Conservation (phyloP, 768 basidiomycete species). For the Cystoderma amianthinum region DNA sequence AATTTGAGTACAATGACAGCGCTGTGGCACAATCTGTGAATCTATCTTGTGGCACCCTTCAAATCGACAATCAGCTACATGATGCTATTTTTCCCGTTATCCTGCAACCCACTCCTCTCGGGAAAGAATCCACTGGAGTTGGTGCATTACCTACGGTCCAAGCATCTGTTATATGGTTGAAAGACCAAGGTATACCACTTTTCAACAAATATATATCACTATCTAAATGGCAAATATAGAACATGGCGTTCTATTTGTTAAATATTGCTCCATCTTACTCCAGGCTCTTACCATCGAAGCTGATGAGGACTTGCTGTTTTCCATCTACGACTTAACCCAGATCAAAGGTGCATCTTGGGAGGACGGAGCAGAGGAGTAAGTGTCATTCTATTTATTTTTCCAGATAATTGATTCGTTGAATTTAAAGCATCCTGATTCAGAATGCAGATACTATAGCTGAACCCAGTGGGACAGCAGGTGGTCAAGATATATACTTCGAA, state of each 20-base stretch:
- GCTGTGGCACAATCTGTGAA: conserved; percentile 73
- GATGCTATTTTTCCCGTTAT: conserved; percentile 94
- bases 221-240: conserved; percentile 36
- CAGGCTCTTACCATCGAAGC: conserved; percentile 93
- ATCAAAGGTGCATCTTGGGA: conserved; percentile 92
- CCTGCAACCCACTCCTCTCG: conserved; percentile 86
- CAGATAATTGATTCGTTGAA: too few relatives aligned
- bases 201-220: not conserved
- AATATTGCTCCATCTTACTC: conserved; percentile 90
- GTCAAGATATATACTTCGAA: conserved; percentile 91
- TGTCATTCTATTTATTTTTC: too few relatives aligned
- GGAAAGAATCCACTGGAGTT: conserved; percentile 65
- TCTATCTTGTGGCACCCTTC: conserved; percentile 77
- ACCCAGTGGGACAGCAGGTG: conserved; percentile 55
- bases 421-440: conserved; percentile 57
- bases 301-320: conserved; percentile 95
- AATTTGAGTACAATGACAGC: conserved; percentile 81
- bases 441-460: conserved; percentile 64
- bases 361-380: conserved; percentile 68
- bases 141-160: conserved; percentile 88
- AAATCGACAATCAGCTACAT: conserved; percentile 96
- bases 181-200: conserved; percentile 69
- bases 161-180: conserved; percentile 81
- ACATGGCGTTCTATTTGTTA: conserved; percentile 97
- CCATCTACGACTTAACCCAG: conserved; percentile 86